Conservation (phyloP, 768 basidiomycete species). For the Russula lepida region DNA sequence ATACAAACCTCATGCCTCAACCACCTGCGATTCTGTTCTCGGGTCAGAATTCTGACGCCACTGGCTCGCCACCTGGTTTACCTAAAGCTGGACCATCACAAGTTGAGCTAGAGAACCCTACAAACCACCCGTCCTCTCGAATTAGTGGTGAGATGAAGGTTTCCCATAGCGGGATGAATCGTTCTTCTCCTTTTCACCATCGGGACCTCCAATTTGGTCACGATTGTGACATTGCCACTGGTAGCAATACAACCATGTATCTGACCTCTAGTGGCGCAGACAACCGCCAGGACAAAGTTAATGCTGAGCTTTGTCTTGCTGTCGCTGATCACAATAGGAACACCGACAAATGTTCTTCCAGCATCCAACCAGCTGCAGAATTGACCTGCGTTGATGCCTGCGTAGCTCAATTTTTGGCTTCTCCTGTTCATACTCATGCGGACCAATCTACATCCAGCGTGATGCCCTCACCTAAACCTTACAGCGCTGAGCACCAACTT, state of each 20-base stretch:
- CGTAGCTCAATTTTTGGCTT: background rate
- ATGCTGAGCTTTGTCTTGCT: background rate
- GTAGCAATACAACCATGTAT: background rate
- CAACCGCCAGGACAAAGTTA: background rate
- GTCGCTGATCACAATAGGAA: background rate
- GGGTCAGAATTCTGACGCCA: background rate
- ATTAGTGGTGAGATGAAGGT: background rate
- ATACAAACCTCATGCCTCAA: background rate
- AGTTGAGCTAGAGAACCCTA: background rate
- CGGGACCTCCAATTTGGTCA: background rate
- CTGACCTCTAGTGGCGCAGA: background rate
- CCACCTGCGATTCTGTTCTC: background rate
- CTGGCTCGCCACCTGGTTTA: background rate
- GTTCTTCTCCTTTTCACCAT: background rate
- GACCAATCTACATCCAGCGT: background rate
- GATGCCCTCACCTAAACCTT: background rate
- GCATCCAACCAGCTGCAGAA: background rate
- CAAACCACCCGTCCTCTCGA: background rate
- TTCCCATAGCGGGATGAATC: background rate
- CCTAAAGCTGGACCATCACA: background rate
- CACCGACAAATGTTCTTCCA: background rate
- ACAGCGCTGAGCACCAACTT: background rate
- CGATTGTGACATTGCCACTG: background rate
- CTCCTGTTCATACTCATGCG: background rate
- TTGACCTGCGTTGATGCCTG: background rate